Evolutionary conservation across 768 basidiomycete species (phyloP).

Genomic region (Boletus rufocinnamomeus): DNA sequence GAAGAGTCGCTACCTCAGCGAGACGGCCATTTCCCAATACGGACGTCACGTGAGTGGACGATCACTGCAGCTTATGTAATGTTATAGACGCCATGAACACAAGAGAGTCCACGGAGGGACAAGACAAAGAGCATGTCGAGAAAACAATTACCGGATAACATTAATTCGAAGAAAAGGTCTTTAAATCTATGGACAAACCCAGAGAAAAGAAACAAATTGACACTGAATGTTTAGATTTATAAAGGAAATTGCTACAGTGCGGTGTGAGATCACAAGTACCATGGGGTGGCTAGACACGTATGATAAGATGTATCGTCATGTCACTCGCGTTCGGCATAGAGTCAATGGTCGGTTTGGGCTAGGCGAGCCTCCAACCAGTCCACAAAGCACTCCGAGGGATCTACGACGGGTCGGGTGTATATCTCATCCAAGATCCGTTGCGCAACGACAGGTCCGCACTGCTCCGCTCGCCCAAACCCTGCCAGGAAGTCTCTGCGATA

Average conservation of each 20-base stretch:
- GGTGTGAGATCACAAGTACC: not conserved
- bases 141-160: not conserved
- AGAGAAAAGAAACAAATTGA: not conserved
- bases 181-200: not conserved
- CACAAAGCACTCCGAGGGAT: conserved; percentile 36
- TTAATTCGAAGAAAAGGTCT: no score
- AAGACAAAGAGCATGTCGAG: not conserved
- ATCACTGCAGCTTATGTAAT: no score
- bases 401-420: conserved; percentile 31
- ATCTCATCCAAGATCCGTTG: conserved; percentile 57
- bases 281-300: not conserved
- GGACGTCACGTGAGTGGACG: no score
- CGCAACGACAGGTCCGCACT: conserved; percentile 61
- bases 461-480: conserved; percentile 79
- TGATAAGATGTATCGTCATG: not conserved
- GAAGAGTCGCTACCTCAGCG: no score
- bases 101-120: not conserved
- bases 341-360: conserved; percentile 21
- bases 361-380: conserved; percentile 48
- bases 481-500: conserved; percentile 70
- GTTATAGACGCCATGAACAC: no score
- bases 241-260: not conserved
- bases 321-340: conserved; percentile 3
- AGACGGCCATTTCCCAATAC: no score
- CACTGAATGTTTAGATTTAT: not conserved